These are phyloP conservation scores for Fusarium mexicanum DNA, from an alignment of 2,329 filamentous ascomycete genomes.

Conservation along the genomic window DNA sequence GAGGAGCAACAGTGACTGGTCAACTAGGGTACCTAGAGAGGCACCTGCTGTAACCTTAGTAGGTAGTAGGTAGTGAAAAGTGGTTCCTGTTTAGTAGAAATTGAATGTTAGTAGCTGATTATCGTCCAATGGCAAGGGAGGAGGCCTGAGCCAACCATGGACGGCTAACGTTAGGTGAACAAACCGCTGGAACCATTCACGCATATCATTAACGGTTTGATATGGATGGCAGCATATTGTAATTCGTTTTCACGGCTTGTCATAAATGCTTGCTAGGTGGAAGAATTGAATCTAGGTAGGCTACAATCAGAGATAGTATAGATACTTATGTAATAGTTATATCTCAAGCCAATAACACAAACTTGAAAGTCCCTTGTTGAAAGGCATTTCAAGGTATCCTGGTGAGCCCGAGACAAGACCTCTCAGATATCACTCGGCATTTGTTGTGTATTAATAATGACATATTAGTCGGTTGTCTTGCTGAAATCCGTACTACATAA, in stretches of 20 bases:
- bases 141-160: background rate
- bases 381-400: background rate
- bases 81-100: conserved; percentile 14
- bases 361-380: background rate
- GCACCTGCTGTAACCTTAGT: conserved; percentile 18
- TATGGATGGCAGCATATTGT: background rate
- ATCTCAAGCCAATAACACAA: background rate
- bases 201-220: background rate
- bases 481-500: background rate
- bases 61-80: conserved; percentile 5
- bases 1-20: conserved; percentile 21
- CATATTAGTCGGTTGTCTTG: background rate
- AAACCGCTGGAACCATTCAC: background rate
- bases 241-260: background rate
- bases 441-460: background rate
- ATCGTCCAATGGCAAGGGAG: conserved; percentile 2
- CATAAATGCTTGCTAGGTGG: background rate
- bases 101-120: conserved; percentile 2
- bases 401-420: background rate
- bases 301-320: background rate
- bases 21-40: conserved; percentile 8
- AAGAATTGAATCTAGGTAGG: background rate
- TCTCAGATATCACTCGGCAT: background rate
- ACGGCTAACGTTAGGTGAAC: background rate
- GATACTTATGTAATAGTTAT: background rate